Percentiles rank a stretch among this genome's conserved stretches.
Evolutionary conservation across 1,284 basidiomycete species (phyloP).

Genomic region (Sporisorium exsertum): DNA sequence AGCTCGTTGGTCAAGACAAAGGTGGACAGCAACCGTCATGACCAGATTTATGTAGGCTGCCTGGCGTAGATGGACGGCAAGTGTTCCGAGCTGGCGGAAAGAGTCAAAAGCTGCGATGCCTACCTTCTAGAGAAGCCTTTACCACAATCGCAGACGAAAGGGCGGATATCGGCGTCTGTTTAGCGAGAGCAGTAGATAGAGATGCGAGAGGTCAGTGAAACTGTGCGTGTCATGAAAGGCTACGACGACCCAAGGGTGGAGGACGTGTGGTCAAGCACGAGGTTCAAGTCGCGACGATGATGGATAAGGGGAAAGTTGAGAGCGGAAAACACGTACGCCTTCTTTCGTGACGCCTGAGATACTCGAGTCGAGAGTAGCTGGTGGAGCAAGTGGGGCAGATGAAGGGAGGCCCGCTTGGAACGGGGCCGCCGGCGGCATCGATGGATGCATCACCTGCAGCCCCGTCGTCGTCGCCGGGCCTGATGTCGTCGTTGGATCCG

Average conservation of each 20-base stretch:
- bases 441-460: slow-evolving; percentile 19
- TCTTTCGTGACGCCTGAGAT: slow-evolving; percentile 66
- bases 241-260: not conserved
- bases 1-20: not conserved
- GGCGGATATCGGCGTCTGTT: slow-evolving; percentile 65
- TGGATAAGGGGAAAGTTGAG: not conserved
- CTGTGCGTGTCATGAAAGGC: not conserved
- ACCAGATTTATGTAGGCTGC: not conserved
- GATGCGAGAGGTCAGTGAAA: not conserved
- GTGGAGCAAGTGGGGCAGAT: slow-evolving; percentile 67
- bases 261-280: not conserved
- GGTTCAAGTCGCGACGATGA: not conserved
- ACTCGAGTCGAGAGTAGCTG: slow-evolving; percentile 67
- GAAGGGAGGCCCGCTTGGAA: slow-evolving; percentile 63
- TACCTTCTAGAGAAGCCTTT: slow-evolving; percentile 67
- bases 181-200: not conserved
- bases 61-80: not conserved
- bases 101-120: not conserved
- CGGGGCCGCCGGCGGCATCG: slow-evolving; percentile 25
- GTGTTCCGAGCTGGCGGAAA: not conserved
- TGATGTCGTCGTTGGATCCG: slow-evolving; percentile 32
- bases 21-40: not conserved
- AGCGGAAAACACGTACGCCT: slow-evolving; percentile 50
- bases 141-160: slow-evolving; percentile 67
- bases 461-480: slow-evolving; percentile 20